Evolutionary conservation across 805 yeast species (phyloP).

Genomic region (Zygosaccharomyces bisporus): DNA sequence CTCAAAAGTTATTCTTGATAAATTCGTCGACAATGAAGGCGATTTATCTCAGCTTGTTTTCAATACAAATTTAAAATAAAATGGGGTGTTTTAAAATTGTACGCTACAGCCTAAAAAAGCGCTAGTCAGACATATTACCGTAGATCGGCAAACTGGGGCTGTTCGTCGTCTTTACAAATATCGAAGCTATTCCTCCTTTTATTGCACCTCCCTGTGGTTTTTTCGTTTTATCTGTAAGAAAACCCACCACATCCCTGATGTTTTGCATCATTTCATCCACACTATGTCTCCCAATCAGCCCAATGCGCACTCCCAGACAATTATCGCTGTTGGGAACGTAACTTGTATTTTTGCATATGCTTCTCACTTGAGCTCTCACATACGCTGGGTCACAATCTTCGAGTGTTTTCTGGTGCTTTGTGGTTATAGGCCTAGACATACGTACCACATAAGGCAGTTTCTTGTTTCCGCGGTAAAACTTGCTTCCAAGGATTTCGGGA

Average conservation of each 20-base stretch:
- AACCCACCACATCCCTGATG: conserved; percentile 39
- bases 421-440: conserved; percentile 41
- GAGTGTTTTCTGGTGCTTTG: conserved; percentile 43
- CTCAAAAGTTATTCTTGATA: too few relatives aligned
- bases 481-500: conserved; percentile 54
- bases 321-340: conserved; percentile 62
- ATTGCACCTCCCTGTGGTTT: conserved; percentile 60
- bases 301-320: conserved; percentile 57
- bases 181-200: conserved; percentile 44
- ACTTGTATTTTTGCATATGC: conserved; percentile 59
- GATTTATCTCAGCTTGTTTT: too few relatives aligned
- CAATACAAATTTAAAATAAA: too few relatives aligned
- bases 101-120: too few relatives aligned
- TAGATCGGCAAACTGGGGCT: conserved; percentile 63
- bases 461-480: conserved; percentile 59
- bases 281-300: conserved; percentile 36
- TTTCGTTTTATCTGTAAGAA: conserved; percentile 43
- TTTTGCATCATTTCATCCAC: conserved; percentile 28
- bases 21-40: too few relatives aligned
- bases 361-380: conserved; percentile 59
- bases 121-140: conserved; percentile 1
- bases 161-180: conserved; percentile 62
- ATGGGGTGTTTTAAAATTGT: too few relatives aligned
- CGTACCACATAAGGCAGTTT: conserved; percentile 67
- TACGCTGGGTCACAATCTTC: conserved; percentile 64